Evolutionary conservation across 495 filamentous ascomycete genomes (phyloP).

Genomic region (Bathelium albidoporum): DNA sequence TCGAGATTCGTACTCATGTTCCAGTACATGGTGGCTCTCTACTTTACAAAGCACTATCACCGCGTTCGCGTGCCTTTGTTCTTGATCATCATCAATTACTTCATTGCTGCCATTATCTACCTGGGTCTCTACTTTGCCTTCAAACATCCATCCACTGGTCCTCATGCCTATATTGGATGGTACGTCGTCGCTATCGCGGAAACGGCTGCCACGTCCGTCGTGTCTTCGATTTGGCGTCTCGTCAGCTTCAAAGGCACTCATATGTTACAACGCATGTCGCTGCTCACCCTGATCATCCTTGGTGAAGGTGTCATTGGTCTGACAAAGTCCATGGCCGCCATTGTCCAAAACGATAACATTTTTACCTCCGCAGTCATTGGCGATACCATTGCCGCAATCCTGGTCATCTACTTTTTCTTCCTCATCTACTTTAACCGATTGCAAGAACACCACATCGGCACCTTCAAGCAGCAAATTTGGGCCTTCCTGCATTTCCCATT

Average conservation of each 20-base stretch:
- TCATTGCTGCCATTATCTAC: conserved; percentile 6
- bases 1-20: conserved; percentile 46
- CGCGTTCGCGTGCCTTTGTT: neutral
- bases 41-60: conserved; percentile 27
- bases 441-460: conserved; percentile 41
- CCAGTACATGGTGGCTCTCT: conserved; percentile 46
- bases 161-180: conserved; percentile 46
- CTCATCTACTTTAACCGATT: conserved; percentile 61
- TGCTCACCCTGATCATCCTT: conserved; percentile 59
- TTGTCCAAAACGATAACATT: conserved; percentile 45
- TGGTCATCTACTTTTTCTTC: conserved; percentile 51
- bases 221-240: conserved; percentile 43
- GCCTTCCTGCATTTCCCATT: conserved; percentile 59
- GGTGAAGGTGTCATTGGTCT: conserved; percentile 53
- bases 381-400: conserved; percentile 25
- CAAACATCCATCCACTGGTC: conserved; percentile 16
- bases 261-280: conserved; percentile 53
- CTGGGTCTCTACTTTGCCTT: conserved; percentile 32
- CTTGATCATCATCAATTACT: conserved; percentile 1
- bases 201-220: conserved; percentile 41
- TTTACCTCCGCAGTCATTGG: conserved; percentile 40
- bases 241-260: conserved; percentile 57
- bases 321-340: conserved; percentile 43
- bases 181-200: conserved; percentile 49
- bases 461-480: conserved; percentile 52